Evolutionary conservation across 2,329 filamentous ascomycete genomes (phyloP), one percentile per base, ranked within the genome.

Genomic region (Aspergillus novoparasiticus): DNA sequence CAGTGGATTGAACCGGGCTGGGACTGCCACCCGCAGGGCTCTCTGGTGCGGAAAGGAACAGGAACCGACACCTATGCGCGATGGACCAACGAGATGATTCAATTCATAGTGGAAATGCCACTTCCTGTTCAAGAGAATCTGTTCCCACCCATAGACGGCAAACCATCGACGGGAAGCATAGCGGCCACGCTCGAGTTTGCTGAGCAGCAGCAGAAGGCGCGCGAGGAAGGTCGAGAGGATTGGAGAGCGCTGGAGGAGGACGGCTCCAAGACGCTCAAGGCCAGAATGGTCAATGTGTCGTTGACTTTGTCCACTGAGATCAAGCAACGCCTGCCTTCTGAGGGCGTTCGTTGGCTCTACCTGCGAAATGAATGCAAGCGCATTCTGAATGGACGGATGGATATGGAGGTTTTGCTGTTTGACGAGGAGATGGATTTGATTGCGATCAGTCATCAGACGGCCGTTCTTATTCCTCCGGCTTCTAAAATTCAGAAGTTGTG

Each of bases 1-100:
- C 51, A 60, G 11, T 60, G 58, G 51, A 36, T 60, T 16, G 30
- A 39, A 32, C 58, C 58, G 16, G 58, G 58, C 36, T 60, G 58
- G 50, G 50, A 60, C 41, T 45, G 36, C 23, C 21, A 53, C 8
- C 58, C 51, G 16, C n/a, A 28, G 12, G 58, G 58, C 28, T 56
- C 51, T 10, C 50, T 16, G 8, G 19, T 30, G 4, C 28, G 9
- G 10, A 19, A 12, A 21, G 28, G 16, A 12, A 3, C 6, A 23
- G 16, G 23, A 41, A 39, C 14, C 0, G 14, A 10, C 4, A 53
- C 34, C n/a, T 11, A 21, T 0, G 58, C 58, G 2, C 58, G 46
- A 0, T 60, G n/a, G 34, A 60, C 51, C 2, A 60, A 39, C 2
- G 51, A 56, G 4, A 56, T 60, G 58, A 55, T 60, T 34, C 51